Evolutionary conservation across 106 monocot species (phyloP), one percentile per base, ranked within the genome.

Genomic region (Xerophyta viscosa): DNA sequence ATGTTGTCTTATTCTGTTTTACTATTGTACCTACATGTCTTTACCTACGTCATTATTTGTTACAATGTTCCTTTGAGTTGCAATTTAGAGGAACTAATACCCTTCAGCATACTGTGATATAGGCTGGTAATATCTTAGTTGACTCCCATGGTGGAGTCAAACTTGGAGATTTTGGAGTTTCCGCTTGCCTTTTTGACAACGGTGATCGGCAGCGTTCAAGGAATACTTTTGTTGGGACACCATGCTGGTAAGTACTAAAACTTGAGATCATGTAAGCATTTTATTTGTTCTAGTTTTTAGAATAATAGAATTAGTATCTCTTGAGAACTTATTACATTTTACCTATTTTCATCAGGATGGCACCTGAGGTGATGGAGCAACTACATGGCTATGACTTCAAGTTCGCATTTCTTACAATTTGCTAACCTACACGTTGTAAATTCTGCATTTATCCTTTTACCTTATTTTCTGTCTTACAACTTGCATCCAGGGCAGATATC

Each of bases 91-190:
- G 24, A 51, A 13, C 15, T n/a, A 27, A 13, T 28, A 31, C n/a
- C 14, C 20, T 20, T n/a, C 31, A 20, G 41, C 26, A 29, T 51
- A 12, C 52, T 56, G n/a, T n/a, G 11, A 42, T 17, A 23, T 24
- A 90, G 90, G 90, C 90, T 69, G 90, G 90, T 22, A 90, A 90
- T 57, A 84, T 90, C 36, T 62, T 90, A 22, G 60, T 90, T 54
- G 90, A 84, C 71, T 30, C 58, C 57, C 56, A 59, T 56, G 74
- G 67, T 52, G 77, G 61, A 62, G 57, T 90, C 29, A 90, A 84
- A 57, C 73, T 84, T 37, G 80, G 77, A n/a, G 90, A 90, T 72
- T 90, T 90, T 74, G 90, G 84, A 12, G 84, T 81, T 29, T 80
- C 90, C 8, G 84, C 84, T 30, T 77, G 57, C 52, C 73, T 84